Evolutionary conservation across 371 early-diverging fungal genomes (phyloP), one percentile per base, ranked within the genome.

Genomic region (Homolaphlyctis polyrhiza): DNA sequence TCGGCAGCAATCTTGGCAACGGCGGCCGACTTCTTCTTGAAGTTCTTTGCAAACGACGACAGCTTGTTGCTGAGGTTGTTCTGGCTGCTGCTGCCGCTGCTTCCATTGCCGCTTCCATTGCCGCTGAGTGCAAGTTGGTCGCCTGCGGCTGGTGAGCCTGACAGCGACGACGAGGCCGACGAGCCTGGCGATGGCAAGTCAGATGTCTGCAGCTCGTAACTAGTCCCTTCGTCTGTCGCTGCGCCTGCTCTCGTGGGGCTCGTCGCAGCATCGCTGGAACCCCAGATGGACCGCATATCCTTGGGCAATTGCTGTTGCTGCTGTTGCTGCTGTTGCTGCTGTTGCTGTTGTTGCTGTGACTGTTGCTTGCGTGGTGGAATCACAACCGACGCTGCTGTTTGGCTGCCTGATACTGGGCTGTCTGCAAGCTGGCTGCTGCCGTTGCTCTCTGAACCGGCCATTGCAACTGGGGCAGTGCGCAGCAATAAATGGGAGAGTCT

Each of bases 1-100:
- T 66, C 66, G 0, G 66, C 66, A 47, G 70, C 69, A 21, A 33
- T 43, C 34, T 39, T 57, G 33, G 68, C 64, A 1, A 61, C 68
- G 6, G 50, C 63, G 16, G 64, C 65, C 0, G 68, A 58, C 28
- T 64, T 64, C 29, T 47, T 27, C 16, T 55, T 27, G 61, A 68
- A 64, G 23, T 50, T 59, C 51, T 68, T 65, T 27, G 66, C 63
- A 48, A 68, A 58, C 14, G 58, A 28, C n/a, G 64, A 47, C 3
- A 64, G 52, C 52, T 51, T 51, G 32, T 6, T 21, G 25, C 28
- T 51, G 25, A 27, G 6, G 32, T 27, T 21, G 52, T 21, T 51
- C 52, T 51, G 52, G 25, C 6, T 25, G 32, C 8, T 51, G 39
- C 39, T 39, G 39, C 39, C 11, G 39, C 39, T 39, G 39, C 39